phyloP scores from a whole-genome alignment of 2,329 filamentous ascomycete species.

The Chalara sp. region DNA sequence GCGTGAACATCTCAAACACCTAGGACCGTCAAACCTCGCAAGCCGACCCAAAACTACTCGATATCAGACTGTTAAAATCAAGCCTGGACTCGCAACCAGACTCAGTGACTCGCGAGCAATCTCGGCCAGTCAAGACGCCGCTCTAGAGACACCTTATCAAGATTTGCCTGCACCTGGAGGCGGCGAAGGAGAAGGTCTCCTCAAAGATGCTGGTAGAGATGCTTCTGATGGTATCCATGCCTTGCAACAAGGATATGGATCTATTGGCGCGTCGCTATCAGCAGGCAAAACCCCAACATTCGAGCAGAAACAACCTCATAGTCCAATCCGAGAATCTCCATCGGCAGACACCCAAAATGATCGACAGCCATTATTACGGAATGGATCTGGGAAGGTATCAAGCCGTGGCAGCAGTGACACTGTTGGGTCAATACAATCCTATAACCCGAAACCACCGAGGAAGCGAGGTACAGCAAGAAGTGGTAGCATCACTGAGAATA shows the following conservation, averaged over 20 bases:
- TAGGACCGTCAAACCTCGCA: slow-evolving; percentile 62
- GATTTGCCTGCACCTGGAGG: slow-evolving; percentile 28
- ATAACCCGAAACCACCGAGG: slow-evolving; percentile 27
- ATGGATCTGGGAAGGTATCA: slow-evolving; percentile 9
- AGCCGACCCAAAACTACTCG: slow-evolving; percentile 56
- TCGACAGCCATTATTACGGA: slow-evolving; percentile 1
- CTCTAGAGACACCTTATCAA: slow-evolving; percentile 36
- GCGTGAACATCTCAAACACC: slow-evolving; percentile 55
- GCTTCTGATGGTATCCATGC: slow-evolving; percentile 62
- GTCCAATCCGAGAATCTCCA: neutral
- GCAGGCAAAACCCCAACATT: neutral
- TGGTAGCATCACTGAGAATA: slow-evolving; percentile 72
- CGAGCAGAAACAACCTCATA: neutral
- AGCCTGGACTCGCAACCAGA: slow-evolving; percentile 33
- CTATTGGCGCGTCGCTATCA: slow-evolving; percentile 11
- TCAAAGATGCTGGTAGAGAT: slow-evolving; percentile 46
- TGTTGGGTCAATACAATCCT: slow-evolving; percentile 20
- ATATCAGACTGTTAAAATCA: slow-evolving; percentile 61
- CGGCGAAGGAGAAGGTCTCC: slow-evolving; percentile 45
- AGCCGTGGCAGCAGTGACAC: slow-evolving; percentile 23
- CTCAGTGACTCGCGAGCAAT: slow-evolving; percentile 23
- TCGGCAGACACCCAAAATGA: neutral
- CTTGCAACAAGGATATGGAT: slow-evolving; percentile 48
- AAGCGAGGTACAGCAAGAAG: slow-evolving; percentile 51
- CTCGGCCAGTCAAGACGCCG: slow-evolving; percentile 30